Percentiles rank a stretch among this genome's conserved stretches.
Conservation (phyloP, 331 rosid species). For the Quercus lobata region DNA sequence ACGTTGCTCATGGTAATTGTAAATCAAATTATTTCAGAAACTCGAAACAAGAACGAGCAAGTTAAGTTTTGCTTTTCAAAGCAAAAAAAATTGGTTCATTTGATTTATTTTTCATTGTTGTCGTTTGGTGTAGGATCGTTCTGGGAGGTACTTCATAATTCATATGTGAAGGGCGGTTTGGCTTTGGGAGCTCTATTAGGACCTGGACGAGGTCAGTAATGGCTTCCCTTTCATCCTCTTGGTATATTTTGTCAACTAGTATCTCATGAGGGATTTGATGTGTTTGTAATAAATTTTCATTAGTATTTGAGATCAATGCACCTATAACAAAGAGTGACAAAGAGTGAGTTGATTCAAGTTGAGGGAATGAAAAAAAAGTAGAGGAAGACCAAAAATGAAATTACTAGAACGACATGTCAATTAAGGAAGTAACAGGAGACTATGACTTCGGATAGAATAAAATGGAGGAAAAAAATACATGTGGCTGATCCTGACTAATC, state of each 20-base stretch:
- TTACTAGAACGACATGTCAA: no score
- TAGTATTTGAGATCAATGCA: neutral
- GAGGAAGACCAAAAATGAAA: no score
- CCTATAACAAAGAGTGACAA: no score
- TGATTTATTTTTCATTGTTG: neutral
- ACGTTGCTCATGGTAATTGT: slow-evolving; percentile 68
- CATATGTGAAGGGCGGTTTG: slow-evolving; percentile 82
- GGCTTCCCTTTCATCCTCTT: slow-evolving; percentile 10
- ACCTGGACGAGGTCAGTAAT: slow-evolving; percentile 87
- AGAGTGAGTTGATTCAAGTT: no score
- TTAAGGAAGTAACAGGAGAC: no score
- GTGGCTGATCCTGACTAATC: no score
- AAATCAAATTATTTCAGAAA: neutral
- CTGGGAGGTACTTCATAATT: slow-evolving; percentile 73
- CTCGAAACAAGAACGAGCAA: neutral
- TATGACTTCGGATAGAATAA: no score
- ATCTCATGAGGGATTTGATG: no score
- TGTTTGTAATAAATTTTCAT: neutral
- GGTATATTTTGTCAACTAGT: neutral
- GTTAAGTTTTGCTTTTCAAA: neutral
- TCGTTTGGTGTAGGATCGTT: slow-evolving; percentile 41
- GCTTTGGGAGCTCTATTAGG: slow-evolving; percentile 83
- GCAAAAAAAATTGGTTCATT: neutral
- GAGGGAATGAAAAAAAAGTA: no score
- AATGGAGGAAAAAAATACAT: no score